Evolutionary conservation across 768 basidiomycete species (phyloP).

Genomic region (Chalciporus chontae): DNA sequence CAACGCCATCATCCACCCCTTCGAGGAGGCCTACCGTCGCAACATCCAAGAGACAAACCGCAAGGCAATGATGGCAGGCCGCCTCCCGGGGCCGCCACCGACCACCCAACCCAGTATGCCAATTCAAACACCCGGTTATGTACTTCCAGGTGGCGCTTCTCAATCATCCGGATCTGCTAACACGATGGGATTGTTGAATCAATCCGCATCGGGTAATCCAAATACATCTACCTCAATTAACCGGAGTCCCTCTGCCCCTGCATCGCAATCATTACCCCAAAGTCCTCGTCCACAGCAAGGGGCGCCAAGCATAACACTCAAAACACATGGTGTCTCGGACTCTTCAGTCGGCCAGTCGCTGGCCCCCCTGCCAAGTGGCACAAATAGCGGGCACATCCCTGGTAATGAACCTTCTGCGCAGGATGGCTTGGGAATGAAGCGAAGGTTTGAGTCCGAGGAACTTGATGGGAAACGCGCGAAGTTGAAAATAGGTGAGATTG

Average conservation of each 20-base stretch:
- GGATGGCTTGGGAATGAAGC: conserved; percentile 64
- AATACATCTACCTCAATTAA: conserved; percentile 17
- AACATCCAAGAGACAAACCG: conserved; percentile 60
- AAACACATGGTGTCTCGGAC: conserved; percentile 25
- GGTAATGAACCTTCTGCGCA: conserved; percentile 43
- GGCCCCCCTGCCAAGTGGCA: conserved; percentile 7
- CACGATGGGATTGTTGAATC: conserved; percentile 26
- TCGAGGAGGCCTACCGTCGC: conserved; percentile 68
- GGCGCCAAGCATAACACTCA: conserved; percentile 17
- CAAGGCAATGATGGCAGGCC: conserved; percentile 46
- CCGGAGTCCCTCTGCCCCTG: conserved; percentile 22
- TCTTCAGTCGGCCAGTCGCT: conserved; percentile 21
- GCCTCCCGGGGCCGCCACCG: conserved; percentile 17
- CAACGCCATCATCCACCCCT: conserved; percentile 58
- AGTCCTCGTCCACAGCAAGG: conserved; percentile 29
- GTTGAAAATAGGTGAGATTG: conserved; percentile 63
- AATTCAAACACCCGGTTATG: conserved; percentile 12
- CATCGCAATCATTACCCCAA: conserved; percentile 29
- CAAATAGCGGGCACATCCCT: conserved; percentile 11
- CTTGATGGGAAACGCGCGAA: conserved; percentile 65
- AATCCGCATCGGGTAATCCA: conserved; percentile 21
- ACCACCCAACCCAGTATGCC: conserved; percentile 19
- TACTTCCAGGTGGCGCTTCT: conserved; percentile 13
- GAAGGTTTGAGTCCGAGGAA: conserved; percentile 68
- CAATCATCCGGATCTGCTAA: conserved; percentile 18